phyloP scores from a whole-genome alignment of 2,329 filamentous ascomycete genomes.

The Elsinoe arachidis region DNA sequence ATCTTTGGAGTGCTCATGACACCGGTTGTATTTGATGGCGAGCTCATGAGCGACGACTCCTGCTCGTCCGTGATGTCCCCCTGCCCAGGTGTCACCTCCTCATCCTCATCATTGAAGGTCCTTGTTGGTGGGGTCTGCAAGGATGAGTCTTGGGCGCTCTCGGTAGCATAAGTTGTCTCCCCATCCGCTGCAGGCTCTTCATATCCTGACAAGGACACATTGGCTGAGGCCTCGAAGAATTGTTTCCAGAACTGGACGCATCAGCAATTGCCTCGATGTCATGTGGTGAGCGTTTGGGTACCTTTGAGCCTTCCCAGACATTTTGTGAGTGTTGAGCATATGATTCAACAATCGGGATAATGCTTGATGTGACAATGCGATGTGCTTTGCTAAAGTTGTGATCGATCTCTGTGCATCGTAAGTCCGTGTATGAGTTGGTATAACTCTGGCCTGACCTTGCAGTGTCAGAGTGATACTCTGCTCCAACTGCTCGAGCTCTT shows the following conservation, averaged over 20 bases:
- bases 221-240: slow-evolving; percentile 97
- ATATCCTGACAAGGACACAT: slow-evolving; percentile 91
- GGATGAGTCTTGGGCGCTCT: slow-evolving; percentile 18
- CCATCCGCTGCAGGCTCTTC: slow-evolving; percentile 66
- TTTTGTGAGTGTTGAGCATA: slow-evolving; percentile 89
- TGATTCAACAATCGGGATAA: slow-evolving; percentile 86
- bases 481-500: slow-evolving; percentile 91
- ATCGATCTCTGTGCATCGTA: slow-evolving; percentile 67
- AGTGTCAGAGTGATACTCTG: slow-evolving; percentile 94
- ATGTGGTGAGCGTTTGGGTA: slow-evolving; percentile 10
- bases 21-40: slow-evolving; percentile 38
- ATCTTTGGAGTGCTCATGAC: slow-evolving; percentile 53
- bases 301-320: slow-evolving; percentile 96
- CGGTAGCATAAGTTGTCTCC: slow-evolving; percentile 36
- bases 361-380: slow-evolving; percentile 87
- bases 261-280: not conserved
- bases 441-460: slow-evolving; percentile 52
- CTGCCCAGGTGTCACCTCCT: slow-evolving; percentile 27
- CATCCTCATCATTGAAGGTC: slow-evolving; percentile 20
- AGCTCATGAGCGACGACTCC: slow-evolving; percentile 56
- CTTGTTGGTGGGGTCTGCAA: slow-evolving; percentile 10
- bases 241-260: slow-evolving; percentile 86
- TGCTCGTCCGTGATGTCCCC: slow-evolving; percentile 31
- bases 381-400: slow-evolving; percentile 97
- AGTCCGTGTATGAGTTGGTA: slow-evolving; percentile 16